A percentile compares a stretch with the other conserved stretches of the same genome.
phyloP scores from a whole-genome alignment of 2,329 filamentous ascomycete genomes.

The Arthrobotrys conoides region DNA sequence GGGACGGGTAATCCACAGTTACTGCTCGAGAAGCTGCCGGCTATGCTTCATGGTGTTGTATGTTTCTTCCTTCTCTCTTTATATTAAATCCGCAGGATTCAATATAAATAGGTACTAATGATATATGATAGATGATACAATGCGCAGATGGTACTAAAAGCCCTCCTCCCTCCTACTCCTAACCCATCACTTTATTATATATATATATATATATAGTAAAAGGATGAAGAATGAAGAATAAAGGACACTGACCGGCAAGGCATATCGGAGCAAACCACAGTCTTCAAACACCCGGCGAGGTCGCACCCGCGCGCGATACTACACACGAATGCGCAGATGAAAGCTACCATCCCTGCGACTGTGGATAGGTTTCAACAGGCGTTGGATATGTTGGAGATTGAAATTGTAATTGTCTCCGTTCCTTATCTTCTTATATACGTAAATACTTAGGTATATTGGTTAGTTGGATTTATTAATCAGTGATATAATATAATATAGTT shows the following conservation, averaged over 20 bases:
- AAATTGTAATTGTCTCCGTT: constrained; percentile 59
- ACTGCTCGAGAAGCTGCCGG: constrained; percentile 58
- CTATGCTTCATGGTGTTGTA: constrained; percentile 59
- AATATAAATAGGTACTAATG: too few relatives aligned
- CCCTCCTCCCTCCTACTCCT: neutral
- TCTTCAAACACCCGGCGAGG: constrained; percentile 63
- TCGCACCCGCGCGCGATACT: constrained; percentile 63
- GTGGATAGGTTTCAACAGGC: constrained; percentile 64
- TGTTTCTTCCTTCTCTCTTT: constrained; percentile 7
- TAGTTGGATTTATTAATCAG: too few relatives aligned
- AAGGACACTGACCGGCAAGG: constrained; percentile 6
- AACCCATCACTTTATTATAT: neutral
- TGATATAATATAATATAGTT: constrained; percentile 48
- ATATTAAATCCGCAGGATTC: too few relatives aligned
- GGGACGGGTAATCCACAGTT: constrained; percentile 50
- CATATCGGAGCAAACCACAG: constrained; percentile 34
- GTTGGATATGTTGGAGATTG: constrained; percentile 64
- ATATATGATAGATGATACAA: constrained; percentile 61
- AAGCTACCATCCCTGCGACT: constrained; percentile 60
- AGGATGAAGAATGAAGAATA: neutral
- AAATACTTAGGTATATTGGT: too few relatives aligned
- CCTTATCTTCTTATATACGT: neutral
- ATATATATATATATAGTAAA: neutral
- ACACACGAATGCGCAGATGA: constrained; percentile 63
- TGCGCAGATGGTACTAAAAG: constrained; percentile 57